A percentile compares a stretch with the other conserved stretches of the same genome.
These are phyloP conservation scores for Delonix regia DNA, from an alignment of 306 rosid species.

Conservation along the genomic window DNA sequence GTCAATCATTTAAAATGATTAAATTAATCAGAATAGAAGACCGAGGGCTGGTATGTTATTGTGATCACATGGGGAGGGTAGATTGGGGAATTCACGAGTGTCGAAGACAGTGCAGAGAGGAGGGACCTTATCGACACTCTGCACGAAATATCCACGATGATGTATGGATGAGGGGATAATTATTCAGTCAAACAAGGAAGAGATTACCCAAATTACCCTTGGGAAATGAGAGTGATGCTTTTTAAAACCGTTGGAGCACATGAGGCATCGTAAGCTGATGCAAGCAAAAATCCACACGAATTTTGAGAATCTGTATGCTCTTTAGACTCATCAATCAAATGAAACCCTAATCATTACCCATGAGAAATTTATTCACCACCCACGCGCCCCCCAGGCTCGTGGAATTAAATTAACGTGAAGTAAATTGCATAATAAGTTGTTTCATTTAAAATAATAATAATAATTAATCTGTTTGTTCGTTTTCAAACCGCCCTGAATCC, in stretches of 20 bases:
- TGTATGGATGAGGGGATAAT: slow-evolving; percentile 48
- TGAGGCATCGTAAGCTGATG: slow-evolving; percentile 39
- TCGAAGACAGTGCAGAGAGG: background rate
- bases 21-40: background rate
- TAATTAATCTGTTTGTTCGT: too few species aligned
- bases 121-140: slow-evolving; percentile 40
- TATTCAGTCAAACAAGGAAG: slow-evolving; percentile 37
- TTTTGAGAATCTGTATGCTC: slow-evolving; percentile 26
- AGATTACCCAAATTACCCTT: slow-evolving; percentile 40
- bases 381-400: slow-evolving; percentile 2
- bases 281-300: slow-evolving; percentile 31
- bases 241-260: slow-evolving; percentile 12
- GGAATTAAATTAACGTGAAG: background rate
- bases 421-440: too few species aligned
- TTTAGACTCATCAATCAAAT: slow-evolving; percentile 47
- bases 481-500: slow-evolving; percentile 18
- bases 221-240: background rate
- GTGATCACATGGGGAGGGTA: background rate
- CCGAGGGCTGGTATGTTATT: background rate
- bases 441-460: too few species aligned
- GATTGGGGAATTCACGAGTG: background rate
- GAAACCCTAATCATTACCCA: slow-evolving; percentile 64
- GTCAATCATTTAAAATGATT: too few species aligned
- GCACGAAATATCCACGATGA: slow-evolving; percentile 58
- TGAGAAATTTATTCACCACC: background rate